A percentile compares a stretch with the other conserved stretches of the same genome.
Conservation (phyloP, 345 rosid genomes). For the Mallotus nudiflorus region DNA sequence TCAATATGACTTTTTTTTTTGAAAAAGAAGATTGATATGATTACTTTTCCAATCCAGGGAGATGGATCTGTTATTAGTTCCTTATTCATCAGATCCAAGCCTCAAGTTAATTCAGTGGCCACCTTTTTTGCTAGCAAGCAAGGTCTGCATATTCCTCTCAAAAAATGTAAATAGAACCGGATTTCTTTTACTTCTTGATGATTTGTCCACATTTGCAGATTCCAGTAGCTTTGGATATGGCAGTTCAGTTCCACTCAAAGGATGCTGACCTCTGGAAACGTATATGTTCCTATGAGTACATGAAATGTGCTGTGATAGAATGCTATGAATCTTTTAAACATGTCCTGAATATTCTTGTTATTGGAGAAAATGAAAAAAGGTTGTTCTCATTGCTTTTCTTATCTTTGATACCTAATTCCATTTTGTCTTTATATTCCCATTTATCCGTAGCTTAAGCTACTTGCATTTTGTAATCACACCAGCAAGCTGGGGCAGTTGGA, state of each 20-base stretch:
- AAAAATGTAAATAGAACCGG: neutral
- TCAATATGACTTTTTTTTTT: no score
- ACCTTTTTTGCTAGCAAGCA: constrained; percentile 95
- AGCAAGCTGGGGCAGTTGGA: neutral
- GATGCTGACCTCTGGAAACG: constrained; percentile 97
- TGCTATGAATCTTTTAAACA: constrained; percentile 92
- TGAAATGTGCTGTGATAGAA: constrained; percentile 98
- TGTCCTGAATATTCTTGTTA: constrained; percentile 69
- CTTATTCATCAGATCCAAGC: constrained; percentile 89
- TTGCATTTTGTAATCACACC: neutral
- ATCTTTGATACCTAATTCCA: no score
- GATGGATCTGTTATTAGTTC: constrained; percentile 95
- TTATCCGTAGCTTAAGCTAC: neutral
- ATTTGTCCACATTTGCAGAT: constrained; percentile 51
- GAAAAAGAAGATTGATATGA: constrained; percentile 36
- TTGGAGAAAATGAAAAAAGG: constrained; percentile 98
- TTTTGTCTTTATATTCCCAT: neutral
- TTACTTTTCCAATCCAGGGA: constrained; percentile 57
- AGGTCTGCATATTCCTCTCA: constrained; percentile 51
- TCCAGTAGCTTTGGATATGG: constrained; percentile 94
- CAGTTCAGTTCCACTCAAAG: constrained; percentile 72
- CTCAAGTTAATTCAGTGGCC: constrained; percentile 97
- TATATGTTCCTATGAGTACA: constrained; percentile 88
- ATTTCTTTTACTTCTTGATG: constrained; percentile 10
- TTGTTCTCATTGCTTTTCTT: constrained; percentile 30